Percentiles rank a stretch among this genome's conserved stretches.
phyloP scores from a whole-genome alignment of 2,329 filamentous ascomycete species.

The Plenodomus lindquistii region DNA sequence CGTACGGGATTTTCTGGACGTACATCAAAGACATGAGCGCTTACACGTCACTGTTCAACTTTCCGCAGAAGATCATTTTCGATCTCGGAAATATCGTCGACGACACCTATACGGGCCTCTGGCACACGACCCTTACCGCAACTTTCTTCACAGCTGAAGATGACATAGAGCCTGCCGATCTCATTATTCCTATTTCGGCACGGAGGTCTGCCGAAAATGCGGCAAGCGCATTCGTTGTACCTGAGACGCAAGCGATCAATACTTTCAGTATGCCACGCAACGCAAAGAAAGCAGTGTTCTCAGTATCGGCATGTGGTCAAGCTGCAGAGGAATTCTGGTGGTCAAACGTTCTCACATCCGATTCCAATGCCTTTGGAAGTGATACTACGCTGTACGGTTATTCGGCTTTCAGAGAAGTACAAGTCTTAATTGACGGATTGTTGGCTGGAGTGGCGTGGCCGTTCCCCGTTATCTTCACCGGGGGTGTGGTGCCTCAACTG shows the following conservation, averaged over 20 bases:
- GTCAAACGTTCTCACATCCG: constrained; percentile 71
- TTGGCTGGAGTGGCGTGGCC: constrained; percentile 80
- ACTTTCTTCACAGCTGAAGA: constrained; percentile 65
- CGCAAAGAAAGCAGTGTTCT: constrained; percentile 70
- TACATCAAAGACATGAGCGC: constrained; percentile 79
- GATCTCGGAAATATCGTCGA: constrained; percentile 73
- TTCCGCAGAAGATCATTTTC: constrained; percentile 75
- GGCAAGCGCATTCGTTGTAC: constrained; percentile 70
- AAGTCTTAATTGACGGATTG: constrained; percentile 72
- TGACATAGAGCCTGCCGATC: constrained; percentile 57
- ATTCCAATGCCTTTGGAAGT: constrained; percentile 61
- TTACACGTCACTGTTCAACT: constrained; percentile 69
- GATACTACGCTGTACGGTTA: constrained; percentile 66
- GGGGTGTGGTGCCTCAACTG: constrained; percentile 74
- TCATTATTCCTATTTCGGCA: constrained; percentile 68
- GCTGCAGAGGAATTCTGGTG: constrained; percentile 83
- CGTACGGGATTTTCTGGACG: constrained; percentile 72
- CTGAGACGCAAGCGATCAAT: constrained; percentile 63
- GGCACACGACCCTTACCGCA: constrained; percentile 74
- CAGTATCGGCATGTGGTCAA: constrained; percentile 78
- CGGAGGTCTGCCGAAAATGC: constrained; percentile 54
- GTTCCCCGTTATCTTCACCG: constrained; percentile 81
- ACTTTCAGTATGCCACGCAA: constrained; percentile 68
- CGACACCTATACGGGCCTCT: constrained; percentile 70
- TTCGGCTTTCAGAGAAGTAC: constrained; percentile 77